phyloP scores from a whole-genome alignment of 495 filamentous ascomycete genomes.

The Podospora didyma region DNA sequence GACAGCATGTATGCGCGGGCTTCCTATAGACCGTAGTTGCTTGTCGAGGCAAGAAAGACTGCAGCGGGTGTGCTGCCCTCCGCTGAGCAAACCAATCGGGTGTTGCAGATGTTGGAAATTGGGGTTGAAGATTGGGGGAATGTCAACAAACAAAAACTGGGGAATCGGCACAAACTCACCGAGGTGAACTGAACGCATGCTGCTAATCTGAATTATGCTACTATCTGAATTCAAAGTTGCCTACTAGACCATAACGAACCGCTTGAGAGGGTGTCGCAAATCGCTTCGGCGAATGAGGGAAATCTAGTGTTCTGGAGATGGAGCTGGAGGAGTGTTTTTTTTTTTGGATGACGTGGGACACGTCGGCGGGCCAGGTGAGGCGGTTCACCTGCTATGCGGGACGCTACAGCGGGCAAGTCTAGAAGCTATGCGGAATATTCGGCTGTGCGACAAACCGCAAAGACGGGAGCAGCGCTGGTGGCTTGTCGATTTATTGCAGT shows the following conservation, averaged over 20 bases:
- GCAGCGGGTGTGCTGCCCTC: background rate
- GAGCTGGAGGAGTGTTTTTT: background rate
- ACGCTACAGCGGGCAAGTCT: too few species aligned
- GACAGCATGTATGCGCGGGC: background rate
- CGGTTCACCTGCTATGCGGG: too few species aligned
- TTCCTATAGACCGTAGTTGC: background rate
- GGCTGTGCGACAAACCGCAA: too few species aligned
- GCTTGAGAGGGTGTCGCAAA: background rate
- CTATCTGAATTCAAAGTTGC: background rate
- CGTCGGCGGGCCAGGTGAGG: background rate
- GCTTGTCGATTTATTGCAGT: too few species aligned
- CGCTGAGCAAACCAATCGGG: conserved; percentile 6
- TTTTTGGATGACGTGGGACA: too few species aligned
- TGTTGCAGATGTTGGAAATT: conserved; percentile 2
- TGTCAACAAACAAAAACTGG: conserved; percentile 23
- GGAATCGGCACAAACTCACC: conserved; percentile 15
- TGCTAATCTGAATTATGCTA: conserved; percentile 6
- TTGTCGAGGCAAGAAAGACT: background rate
- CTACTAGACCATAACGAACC: background rate
- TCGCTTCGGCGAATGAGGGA: conserved; percentile 6
- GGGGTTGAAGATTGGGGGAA: conserved; percentile 9
- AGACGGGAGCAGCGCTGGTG: too few species aligned
- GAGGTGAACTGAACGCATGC: conserved; percentile 16
- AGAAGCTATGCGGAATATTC: too few species aligned
- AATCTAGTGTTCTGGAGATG: background rate